Percentiles rank a stretch among this genome's conserved stretches.
Evolutionary conservation across 2,329 filamentous ascomycete genomes (phyloP).

Genomic region (Fusarium sp.): DNA sequence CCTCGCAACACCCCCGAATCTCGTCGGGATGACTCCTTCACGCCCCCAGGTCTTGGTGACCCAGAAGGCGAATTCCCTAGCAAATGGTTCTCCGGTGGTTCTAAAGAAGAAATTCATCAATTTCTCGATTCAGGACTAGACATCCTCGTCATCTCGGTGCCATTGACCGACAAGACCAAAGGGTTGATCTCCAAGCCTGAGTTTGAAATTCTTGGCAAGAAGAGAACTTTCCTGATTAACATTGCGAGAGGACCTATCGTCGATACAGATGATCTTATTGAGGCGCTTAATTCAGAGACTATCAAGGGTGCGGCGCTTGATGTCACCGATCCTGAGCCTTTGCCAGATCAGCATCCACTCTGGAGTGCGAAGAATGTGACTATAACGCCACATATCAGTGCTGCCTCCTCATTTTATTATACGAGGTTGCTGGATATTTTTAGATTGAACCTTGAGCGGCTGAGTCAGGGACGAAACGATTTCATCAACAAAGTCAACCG

Average conservation of each 20-base stretch:
- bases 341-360: conserved; percentile 72
- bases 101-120: conserved; percentile 55
- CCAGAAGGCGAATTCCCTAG: conserved; percentile 58
- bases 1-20: conserved; percentile 73
- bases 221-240: conserved; percentile 72
- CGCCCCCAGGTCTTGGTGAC: conserved; percentile 72
- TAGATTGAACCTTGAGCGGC: conserved; percentile 51
- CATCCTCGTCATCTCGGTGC: conserved; percentile 61
- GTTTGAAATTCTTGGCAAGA: conserved; percentile 56
- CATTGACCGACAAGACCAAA: conserved; percentile 59
- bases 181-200: conserved; percentile 62
- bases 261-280: conserved; percentile 65
- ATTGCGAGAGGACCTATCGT: conserved; percentile 70
- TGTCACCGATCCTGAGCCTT: conserved; percentile 81
- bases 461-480: conserved; percentile 49
- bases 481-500: conserved; percentile 54
- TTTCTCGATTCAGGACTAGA: conserved; percentile 63
- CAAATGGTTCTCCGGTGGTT: conserved; percentile 61
- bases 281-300: conserved; percentile 60
- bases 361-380: conserved; percentile 76
- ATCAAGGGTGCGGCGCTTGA: conserved; percentile 76
- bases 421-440: conserved; percentile 55
- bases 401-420: conserved; percentile 51
- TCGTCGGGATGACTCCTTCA: conserved; percentile 70
- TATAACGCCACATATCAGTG: conserved; percentile 65